Conservation (phyloP, 2,329 filamentous ascomycete species). For the Stagonosporopsis cucurbitacearum region DNA sequence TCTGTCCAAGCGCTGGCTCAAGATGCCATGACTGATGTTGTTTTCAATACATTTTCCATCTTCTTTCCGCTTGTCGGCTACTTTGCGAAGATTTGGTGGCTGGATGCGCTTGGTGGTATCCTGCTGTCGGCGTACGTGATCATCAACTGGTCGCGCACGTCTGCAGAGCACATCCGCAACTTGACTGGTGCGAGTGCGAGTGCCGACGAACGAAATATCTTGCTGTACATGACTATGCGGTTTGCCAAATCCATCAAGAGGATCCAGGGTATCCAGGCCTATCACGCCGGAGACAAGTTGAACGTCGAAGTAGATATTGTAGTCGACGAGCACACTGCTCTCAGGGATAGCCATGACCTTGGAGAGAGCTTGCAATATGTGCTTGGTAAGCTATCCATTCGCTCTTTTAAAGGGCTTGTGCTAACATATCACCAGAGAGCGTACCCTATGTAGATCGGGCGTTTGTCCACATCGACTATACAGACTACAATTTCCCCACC, state of each 20-base stretch:
- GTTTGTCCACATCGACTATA: conserved; percentile 61
- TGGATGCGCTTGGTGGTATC: conserved; percentile 80
- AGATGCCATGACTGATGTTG: conserved; percentile 75
- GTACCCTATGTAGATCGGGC: conserved; percentile 73
- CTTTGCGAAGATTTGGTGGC: conserved; percentile 80
- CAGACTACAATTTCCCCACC: conserved; percentile 57
- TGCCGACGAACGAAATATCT: conserved; percentile 80
- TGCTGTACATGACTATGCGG: conserved; percentile 91
- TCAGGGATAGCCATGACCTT: conserved; percentile 83
- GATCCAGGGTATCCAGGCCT: conserved; percentile 84
- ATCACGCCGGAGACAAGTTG: conserved; percentile 84
- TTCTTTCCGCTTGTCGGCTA: conserved; percentile 83
- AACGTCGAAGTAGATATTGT: conserved; percentile 86
- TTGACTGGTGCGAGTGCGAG: conserved; percentile 79
- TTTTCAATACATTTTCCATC: conserved; percentile 91
- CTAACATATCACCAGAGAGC: conserved; percentile 58
- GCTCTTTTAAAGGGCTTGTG: neutral
- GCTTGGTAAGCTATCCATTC: conserved; percentile 58
- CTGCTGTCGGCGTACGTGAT: conserved; percentile 81
- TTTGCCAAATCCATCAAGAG: conserved; percentile 87
- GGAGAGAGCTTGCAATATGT: conserved; percentile 82
- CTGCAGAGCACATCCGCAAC: conserved; percentile 78
- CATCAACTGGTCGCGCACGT: conserved; percentile 77
- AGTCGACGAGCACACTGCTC: conserved; percentile 74
- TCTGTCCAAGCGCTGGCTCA: conserved; percentile 81